Evolutionary conservation across 2,329 filamentous ascomycete genomes (phyloP), one percentile per base, ranked within the genome.

Genomic region (Fusarium sp.): DNA sequence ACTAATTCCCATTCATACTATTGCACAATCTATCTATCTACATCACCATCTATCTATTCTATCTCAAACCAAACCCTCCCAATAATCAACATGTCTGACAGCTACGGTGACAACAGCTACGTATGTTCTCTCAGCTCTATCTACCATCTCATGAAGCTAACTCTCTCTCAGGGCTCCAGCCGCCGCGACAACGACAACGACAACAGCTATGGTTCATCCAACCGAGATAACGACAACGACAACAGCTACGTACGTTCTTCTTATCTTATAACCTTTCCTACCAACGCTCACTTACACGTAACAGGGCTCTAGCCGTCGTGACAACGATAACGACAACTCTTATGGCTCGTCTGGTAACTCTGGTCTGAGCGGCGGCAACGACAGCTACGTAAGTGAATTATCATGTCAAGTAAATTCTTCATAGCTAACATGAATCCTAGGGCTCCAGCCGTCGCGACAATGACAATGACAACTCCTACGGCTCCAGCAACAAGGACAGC

Each of bases 51-150:
- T 37, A 35, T 49, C 55, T 46, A 60, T 55, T 52, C 18, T 44
- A 39, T 27, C 46, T 57, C 21, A 31, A 60, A 56, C 27, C n/a
- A n/a, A 58, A 41, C 19, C 21, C 21, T 19, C 19, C n/a, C 55
- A 58, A 66, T 46, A 38, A 52, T 71, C 74, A 82, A 38, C 60
- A 85, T 87, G 85, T 87, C 85, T 83, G 86, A 84, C 82, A 79
- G 81, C 77, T 82, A 84, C 81, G 80, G 80, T 64, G 71, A 76
- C 78, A 79, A 78, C 68, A 74, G 78, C 66, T 75, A 72, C 69
- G 76, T 78, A 70, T 42, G 77, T 55, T 33, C 39, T n/a, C 16
- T 33, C 31, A 12, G 46, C 7, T 19, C n/a, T 25, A 12, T 33
- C n/a, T 33, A 27, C 11, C 21, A 11, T 42, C 14, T 10, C 39